These are phyloP conservation scores for Rhynchospora tenuis DNA, from an alignment of 176 grass and related monocot species.

Conservation along the genomic window DNA sequence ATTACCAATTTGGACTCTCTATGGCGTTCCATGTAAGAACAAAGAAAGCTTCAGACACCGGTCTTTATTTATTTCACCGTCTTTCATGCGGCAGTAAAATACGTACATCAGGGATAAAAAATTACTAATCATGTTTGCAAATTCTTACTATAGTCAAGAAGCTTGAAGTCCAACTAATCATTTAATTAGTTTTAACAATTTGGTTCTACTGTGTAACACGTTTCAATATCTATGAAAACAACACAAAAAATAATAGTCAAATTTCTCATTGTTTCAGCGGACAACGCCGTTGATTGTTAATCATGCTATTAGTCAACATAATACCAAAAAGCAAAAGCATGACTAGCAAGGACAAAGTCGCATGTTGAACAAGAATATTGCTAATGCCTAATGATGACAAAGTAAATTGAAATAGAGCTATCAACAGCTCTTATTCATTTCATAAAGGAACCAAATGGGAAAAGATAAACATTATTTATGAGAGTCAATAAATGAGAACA, in stretches of 20 bases:
- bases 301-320: not conserved
- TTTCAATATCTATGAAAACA: not conserved
- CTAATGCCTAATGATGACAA: not conserved
- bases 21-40: too few relatives aligned
- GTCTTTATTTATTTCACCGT: not conserved
- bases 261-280: not conserved
- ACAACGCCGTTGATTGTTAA: not conserved
- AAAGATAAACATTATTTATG: not conserved
- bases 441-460: not conserved
- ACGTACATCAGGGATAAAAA: not conserved
- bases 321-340: not conserved
- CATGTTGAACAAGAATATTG: not conserved
- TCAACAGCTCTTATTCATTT: not conserved
- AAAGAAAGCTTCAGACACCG: not conserved
- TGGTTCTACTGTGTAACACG: constrained; percentile 3
- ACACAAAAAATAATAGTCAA: not conserved
- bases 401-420: not conserved
- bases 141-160: not conserved
- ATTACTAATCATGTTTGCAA: not conserved
- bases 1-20: not conserved
- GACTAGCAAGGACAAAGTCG: not conserved
- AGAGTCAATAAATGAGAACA: not conserved
- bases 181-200: not conserved
- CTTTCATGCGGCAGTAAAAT: not conserved
- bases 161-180: not conserved